phyloP scores from a whole-genome alignment of 441 rosid genomes.

The Bruguiera hainesii region DNA sequence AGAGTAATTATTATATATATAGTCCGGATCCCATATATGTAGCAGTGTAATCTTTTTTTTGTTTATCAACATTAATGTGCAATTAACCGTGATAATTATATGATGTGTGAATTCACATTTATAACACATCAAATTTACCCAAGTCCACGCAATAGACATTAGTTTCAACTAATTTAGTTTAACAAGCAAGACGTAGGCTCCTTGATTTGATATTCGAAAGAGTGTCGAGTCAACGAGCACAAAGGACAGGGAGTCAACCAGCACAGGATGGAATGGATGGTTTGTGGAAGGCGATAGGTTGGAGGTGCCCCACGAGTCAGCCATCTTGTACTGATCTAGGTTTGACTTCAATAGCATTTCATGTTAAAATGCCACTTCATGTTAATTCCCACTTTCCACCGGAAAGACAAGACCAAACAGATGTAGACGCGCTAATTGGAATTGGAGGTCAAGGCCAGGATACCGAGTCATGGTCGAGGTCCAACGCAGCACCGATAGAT shows the following conservation, averaged over 20 bases:
- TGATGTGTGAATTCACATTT: too few species aligned
- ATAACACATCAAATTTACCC: too few species aligned
- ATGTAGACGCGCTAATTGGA: too few species aligned
- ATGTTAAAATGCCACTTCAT: too few species aligned
- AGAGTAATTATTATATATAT: background rate
- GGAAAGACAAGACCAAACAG: too few species aligned
- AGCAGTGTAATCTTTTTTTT: background rate
- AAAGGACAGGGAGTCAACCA: constrained; percentile 27
- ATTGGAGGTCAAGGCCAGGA: too few species aligned
- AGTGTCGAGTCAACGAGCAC: constrained; percentile 12
- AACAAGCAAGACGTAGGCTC: background rate
- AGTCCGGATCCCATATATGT: background rate
- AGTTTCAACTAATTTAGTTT: background rate
- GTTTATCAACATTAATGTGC: too few species aligned
- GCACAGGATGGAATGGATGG: background rate
- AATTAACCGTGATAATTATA: too few species aligned
- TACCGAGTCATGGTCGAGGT: too few species aligned
- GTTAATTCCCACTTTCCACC: too few species aligned
- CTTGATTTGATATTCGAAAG: background rate
- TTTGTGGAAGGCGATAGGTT: background rate
- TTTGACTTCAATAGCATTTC: too few species aligned
- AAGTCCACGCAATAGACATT: background rate
- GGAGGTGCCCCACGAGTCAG: background rate
- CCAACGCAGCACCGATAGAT: too few species aligned
- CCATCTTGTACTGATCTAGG: background rate